Evolutionary conservation across 768 basidiomycete species (phyloP).

Genomic region (Rhizopogon sp.): DNA sequence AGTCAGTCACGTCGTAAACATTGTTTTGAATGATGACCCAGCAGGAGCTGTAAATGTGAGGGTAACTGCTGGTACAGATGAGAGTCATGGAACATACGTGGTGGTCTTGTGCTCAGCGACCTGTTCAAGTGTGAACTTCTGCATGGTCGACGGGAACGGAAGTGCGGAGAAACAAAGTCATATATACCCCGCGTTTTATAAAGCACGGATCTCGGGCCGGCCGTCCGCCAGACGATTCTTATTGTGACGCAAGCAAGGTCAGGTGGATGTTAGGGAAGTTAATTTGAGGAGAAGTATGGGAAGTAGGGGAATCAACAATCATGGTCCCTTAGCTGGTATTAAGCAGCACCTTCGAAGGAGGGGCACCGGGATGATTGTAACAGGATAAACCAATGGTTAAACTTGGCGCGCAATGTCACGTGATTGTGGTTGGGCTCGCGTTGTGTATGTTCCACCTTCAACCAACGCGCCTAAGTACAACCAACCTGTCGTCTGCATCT

Average conservation of each 20-base stretch:
- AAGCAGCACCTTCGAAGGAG: neutral
- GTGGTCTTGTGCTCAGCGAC: conserved; percentile 55
- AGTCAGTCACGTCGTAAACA: conserved; percentile 86
- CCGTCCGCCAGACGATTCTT: neutral
- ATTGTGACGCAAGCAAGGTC: neutral
- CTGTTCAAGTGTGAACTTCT: conserved; percentile 48
- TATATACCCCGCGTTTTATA: neutral
- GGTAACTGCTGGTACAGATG: conserved; percentile 5
- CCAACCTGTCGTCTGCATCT: conserved; percentile 3
- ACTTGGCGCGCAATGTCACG: conserved; percentile 19
- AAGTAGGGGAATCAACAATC: neutral
- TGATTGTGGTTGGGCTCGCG: conserved; percentile 37
- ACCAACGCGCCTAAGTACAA: conserved; percentile 24
- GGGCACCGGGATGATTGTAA: too few species aligned
- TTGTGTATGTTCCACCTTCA: conserved; percentile 47
- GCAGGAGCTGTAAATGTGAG: conserved; percentile 50
- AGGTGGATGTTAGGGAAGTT: neutral
- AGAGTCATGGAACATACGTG: conserved; percentile 30
- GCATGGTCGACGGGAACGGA: conserved; percentile 13
- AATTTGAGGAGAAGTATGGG: neutral
- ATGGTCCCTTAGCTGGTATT: neutral
- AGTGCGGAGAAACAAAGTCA: neutral
- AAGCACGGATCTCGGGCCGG: conserved; percentile 1
- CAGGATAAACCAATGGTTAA: too few species aligned
- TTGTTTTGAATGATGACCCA: conserved; percentile 80